These are phyloP conservation scores for Citropsis articulata DNA, from an alignment of 345 rosid species.

Conservation along the genomic window DNA sequence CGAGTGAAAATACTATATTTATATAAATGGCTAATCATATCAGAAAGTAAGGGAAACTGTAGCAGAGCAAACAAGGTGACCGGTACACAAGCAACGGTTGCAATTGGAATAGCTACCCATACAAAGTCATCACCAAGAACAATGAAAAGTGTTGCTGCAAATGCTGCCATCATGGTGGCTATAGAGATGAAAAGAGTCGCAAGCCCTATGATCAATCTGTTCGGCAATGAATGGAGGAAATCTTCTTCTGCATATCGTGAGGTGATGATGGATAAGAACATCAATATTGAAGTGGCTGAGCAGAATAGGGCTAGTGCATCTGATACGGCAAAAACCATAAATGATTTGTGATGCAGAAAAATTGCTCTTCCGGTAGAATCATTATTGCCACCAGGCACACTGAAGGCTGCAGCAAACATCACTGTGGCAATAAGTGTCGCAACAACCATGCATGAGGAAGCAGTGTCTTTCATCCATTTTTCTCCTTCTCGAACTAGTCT, in stretches of 20 bases:
- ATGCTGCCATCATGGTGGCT: conserved; percentile 41
- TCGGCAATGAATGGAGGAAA: conserved; percentile 36
- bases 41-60: conserved; percentile 32
- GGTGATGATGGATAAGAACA: conserved; percentile 41
- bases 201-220: conserved; percentile 32
- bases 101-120: conserved; percentile 15
- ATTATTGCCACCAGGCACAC: conserved; percentile 39
- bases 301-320: conserved; percentile 32
- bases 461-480: conserved; percentile 45
- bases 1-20: conserved; percentile 11
- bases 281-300: conserved; percentile 36
- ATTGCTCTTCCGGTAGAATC: conserved; percentile 21
- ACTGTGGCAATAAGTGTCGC: conserved; percentile 45
- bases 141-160: conserved; percentile 26
- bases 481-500: conserved; percentile 22
- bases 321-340: conserved; percentile 21
- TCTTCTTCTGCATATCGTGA: conserved; percentile 40
- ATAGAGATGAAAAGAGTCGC: conserved; percentile 33
- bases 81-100: conserved; percentile 15
- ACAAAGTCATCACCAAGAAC: conserved; percentile 21
- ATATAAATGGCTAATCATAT: conserved; percentile 16
- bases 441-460: conserved; percentile 40
- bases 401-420: conserved; percentile 43
- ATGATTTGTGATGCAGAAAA: conserved; percentile 7
- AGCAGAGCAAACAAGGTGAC: conserved; percentile 25